phyloP scores from a whole-genome alignment of 257 asterid species.

The Solanum dulcamara region DNA sequence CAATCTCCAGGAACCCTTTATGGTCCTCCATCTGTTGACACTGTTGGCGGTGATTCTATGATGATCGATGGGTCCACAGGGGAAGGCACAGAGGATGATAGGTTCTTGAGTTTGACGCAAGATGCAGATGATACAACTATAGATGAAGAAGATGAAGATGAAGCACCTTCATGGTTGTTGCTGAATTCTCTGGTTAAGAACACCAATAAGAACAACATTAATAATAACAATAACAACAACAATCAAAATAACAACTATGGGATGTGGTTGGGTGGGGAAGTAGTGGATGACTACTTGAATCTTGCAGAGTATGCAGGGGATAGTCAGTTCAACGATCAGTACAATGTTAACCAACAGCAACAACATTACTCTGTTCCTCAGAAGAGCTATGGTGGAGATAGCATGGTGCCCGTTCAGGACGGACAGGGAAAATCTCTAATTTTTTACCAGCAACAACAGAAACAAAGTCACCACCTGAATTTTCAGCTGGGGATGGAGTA shows the following conservation, averaged over 20 bases:
- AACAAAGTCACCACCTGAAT: slow-evolving; percentile 11
- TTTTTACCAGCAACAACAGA: background rate
- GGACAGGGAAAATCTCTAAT: background rate
- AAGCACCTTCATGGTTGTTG: slow-evolving; percentile 64
- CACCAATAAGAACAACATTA: background rate
- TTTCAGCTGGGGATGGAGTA: slow-evolving; percentile 35
- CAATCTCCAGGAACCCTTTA: slow-evolving; percentile 9
- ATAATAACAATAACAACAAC: background rate
- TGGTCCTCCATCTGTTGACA: slow-evolving; percentile 6
- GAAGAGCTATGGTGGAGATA: slow-evolving; percentile 34
- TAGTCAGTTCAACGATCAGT: slow-evolving; percentile 21
- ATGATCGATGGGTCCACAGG: background rate
- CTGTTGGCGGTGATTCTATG: background rate
- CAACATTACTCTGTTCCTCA: slow-evolving; percentile 15
- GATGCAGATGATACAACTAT: slow-evolving; percentile 11
- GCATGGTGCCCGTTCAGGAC: slow-evolving; percentile 34
- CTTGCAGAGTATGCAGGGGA: slow-evolving; percentile 33
- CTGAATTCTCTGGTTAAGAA: slow-evolving; percentile 32
- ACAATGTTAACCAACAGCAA: slow-evolving; percentile 19
- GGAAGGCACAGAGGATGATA: slow-evolving; percentile 6
- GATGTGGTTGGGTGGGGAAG: slow-evolving; percentile 26
- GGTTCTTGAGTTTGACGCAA: slow-evolving; percentile 15
- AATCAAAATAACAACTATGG: background rate
- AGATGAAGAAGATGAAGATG: slow-evolving; percentile 49
- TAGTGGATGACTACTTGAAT: slow-evolving; percentile 46